Evolutionary conservation across 2,329 filamentous ascomycete genomes (phyloP), one percentile per base, ranked within the genome.

Genomic region (Stemphylium vesicarium): DNA sequence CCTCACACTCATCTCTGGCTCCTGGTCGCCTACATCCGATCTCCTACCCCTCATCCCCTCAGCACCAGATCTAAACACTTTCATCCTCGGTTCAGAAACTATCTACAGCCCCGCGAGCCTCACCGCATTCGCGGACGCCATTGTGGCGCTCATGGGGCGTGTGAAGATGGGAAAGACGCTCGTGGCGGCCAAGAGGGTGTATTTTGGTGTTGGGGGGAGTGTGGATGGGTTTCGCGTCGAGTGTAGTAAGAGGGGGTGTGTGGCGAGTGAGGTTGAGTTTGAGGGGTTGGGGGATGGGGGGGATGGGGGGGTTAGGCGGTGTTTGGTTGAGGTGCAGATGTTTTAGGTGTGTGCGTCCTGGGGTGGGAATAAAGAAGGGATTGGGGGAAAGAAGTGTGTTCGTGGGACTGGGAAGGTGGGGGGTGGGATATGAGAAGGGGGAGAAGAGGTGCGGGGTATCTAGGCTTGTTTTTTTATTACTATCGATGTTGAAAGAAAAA

Each of bases 171-270:
- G 86, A 0, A 83, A 83, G 43, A 86, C 88, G 1, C 78, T 92
- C 16, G 82, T 94, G 4, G 90, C 84, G 2, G 91, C 91, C 1
- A 95, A 95, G 78, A 84, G 85, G 61, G 81, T 93, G 10, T 95
- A 95, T 75, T 95, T 95, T 75, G 91, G 91, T 2, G 91, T 95
- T 4, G 91, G 91, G 0, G 91, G 91, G 0, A 92, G 90, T 16
- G 82, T 95, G 18, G 88, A 92, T 71, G 90, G 90, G 61, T 91
- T 95, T 64, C 76, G 80, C 53, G 73, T 76, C 42, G 77, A 76
- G 45, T 80, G 77, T 61, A 67, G 73, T 20, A 71, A 71, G 38
- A 67, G 66, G 26, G 78, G 78, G 4, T 77, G 76, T 18, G 79
- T 82, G 24, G 80, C 76, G 12, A 77, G 75, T 52, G 80, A 82